Evolutionary conservation across 225 moss, liverwort and hornwort species (phyloP).

Genomic region (Neckera pumila): DNA sequence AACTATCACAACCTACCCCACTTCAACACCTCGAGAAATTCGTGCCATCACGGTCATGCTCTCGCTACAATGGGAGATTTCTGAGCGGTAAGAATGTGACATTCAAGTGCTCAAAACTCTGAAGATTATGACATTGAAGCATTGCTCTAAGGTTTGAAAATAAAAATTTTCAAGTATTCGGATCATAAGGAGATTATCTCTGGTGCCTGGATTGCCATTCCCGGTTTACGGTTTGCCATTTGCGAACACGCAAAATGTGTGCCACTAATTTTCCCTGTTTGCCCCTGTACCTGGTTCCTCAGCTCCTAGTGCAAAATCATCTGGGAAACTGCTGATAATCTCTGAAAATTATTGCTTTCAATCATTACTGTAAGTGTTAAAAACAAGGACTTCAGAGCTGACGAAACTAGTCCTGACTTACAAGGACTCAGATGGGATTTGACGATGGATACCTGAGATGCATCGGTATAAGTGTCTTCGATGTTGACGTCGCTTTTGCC

Average conservation of each 20-base stretch:
- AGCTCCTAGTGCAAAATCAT: not conserved
- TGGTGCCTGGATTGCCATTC: not conserved
- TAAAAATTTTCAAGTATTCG: not conserved
- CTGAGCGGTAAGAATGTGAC: not conserved
- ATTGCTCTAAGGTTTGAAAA: not conserved
- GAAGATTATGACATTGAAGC: not conserved
- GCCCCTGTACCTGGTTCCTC: not conserved
- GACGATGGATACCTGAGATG: constrained; percentile 32
- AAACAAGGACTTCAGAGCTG: not conserved
- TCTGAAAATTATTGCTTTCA: not conserved
- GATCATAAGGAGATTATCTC: not conserved
- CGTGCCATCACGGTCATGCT: not conserved
- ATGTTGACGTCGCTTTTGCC: constrained; percentile 72
- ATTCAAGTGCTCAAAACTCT: not conserved
- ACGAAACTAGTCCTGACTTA: not conserved
- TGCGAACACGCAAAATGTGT: not conserved
- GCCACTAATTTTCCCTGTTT: not conserved
- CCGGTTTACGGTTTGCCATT: not conserved
- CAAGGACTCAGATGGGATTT: not conserved
- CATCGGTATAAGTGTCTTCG: constrained; percentile 63
- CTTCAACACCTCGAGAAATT: not conserved
- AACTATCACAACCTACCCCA: too few relatives aligned
- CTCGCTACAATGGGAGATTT: not conserved
- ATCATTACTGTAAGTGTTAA: too few relatives aligned
- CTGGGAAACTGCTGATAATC: not conserved